A percentile compares a stretch with the other conserved stretches of the same genome.
Conservation (phyloP, 805 yeast species). For the Pichia rugopelliculosa region DNA sequence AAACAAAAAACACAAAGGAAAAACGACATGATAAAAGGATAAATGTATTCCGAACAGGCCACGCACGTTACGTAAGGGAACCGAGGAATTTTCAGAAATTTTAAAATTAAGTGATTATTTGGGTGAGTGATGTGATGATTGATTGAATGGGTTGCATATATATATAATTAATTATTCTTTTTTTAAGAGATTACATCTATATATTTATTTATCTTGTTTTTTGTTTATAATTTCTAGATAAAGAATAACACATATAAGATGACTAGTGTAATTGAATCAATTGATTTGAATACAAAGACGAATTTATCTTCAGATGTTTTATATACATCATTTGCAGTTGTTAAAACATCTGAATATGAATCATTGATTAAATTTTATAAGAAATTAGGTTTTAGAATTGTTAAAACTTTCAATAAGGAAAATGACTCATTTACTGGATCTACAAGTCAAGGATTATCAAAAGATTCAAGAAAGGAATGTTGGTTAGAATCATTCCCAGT, state of each 20-base stretch:
- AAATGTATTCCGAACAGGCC: not conserved
- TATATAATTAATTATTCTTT: no score
- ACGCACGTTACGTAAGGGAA: not conserved
- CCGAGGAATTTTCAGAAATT: no score
- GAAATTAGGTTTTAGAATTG: constrained; percentile 51
- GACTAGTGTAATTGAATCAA: not conserved
- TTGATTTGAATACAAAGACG: not conserved
- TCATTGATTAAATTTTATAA: constrained; percentile 50
- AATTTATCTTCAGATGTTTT: constrained; percentile 30
- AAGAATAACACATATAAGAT: not conserved
- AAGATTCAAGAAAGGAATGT: constrained; percentile 58
- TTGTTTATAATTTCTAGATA: no score
- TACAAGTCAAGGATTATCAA: constrained; percentile 43
- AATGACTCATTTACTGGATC: constrained; percentile 25
- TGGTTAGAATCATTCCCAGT: constrained; percentile 70
- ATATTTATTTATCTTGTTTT: no score
- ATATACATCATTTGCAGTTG: constrained; percentile 55
- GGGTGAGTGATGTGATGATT: no score
- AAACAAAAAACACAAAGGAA: no score
- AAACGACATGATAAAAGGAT: not conserved
- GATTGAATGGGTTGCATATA: no score
- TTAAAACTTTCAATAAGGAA: constrained; percentile 53
- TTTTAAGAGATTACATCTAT: no score
- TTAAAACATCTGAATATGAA: constrained; percentile 38
- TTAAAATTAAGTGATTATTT: not conserved